Evolutionary conservation across 495 filamentous ascomycete species (phyloP).

Genomic region (Neurospora sp.): DNA sequence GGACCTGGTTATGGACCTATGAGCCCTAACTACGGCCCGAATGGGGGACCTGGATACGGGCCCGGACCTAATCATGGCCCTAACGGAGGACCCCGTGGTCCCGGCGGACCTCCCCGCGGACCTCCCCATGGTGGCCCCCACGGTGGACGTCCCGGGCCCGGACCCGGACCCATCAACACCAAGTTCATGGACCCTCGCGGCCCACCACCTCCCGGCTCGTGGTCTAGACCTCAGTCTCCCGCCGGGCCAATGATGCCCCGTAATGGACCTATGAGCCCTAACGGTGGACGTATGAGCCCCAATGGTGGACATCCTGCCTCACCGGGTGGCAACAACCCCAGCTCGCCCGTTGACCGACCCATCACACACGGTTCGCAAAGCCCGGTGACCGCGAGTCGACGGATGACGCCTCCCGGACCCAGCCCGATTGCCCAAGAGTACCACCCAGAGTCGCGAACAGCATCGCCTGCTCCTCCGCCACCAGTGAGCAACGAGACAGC

Average conservation of each 20-base stretch:
- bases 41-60: background rate
- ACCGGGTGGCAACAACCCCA: background rate
- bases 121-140: conserved; percentile 15
- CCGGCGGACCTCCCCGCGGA: background rate
- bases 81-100: background rate
- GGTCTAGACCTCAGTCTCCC: conserved; percentile 15
- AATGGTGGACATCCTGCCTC: background rate
- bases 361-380: conserved; percentile 21
- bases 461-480: conserved; percentile 16
- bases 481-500: conserved; percentile 35
- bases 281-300: conserved; percentile 15
- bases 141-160: conserved; percentile 1
- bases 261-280: conserved; percentile 34
- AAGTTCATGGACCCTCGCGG: background rate
- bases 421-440: conserved; percentile 51
- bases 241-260: conserved; percentile 20
- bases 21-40: conserved; percentile 17
- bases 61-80: background rate
- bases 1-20: background rate
- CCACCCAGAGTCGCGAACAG: conserved; percentile 11
- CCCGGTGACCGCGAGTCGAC: conserved; percentile 25
- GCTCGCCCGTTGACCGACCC: background rate
- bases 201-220: conserved; percentile 11
- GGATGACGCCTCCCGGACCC: conserved; percentile 44
- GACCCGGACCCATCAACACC: background rate